These are phyloP conservation scores for Fraxinus cuspidata DNA, from an alignment of 257 asterid genomes.

Conservation along the genomic window DNA sequence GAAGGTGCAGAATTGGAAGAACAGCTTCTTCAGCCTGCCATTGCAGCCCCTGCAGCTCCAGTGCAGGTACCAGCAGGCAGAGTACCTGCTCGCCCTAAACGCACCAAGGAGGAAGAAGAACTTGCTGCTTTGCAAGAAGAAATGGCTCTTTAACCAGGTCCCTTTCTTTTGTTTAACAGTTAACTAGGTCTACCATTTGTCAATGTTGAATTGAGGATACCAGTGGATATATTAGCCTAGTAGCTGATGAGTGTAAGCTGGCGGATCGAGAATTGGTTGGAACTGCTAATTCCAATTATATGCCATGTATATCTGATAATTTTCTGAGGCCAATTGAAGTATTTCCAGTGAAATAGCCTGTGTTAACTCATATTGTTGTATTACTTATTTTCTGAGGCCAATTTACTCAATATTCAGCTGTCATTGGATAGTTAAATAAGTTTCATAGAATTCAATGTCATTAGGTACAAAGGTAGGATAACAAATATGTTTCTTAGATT, in stretches of 20 bases:
- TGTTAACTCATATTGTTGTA: neutral
- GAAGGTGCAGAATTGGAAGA: conserved; percentile 43
- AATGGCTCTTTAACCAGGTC: conserved; percentile 36
- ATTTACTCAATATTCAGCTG: no score
- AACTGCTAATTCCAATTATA: neutral
- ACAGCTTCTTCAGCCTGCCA: conserved; percentile 40
- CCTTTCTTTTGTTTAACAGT: conserved; percentile 3
- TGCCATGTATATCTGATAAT: neutral
- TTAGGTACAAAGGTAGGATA: neutral
- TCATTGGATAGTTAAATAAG: no score
- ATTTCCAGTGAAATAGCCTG: neutral
- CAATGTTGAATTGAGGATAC: neutral
- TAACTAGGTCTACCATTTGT: neutral
- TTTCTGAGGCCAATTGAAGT: neutral
- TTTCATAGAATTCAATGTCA: neutral
- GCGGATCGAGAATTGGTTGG: neutral
- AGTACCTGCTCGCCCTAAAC: conserved; percentile 29
- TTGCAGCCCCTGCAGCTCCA: conserved; percentile 37
- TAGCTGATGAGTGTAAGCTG: neutral
- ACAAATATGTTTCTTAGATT: neutral
- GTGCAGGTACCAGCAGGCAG: conserved; percentile 30
- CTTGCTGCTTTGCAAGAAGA: conserved; percentile 42
- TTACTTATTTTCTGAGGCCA: no score
- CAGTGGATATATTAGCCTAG: neutral
- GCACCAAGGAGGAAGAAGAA: conserved; percentile 39